A percentile compares a stretch with the other conserved stretches of the same genome.
Evolutionary conservation across 768 basidiomycete species (phyloP).

Genomic region (Boletus pseudopeckii): DNA sequence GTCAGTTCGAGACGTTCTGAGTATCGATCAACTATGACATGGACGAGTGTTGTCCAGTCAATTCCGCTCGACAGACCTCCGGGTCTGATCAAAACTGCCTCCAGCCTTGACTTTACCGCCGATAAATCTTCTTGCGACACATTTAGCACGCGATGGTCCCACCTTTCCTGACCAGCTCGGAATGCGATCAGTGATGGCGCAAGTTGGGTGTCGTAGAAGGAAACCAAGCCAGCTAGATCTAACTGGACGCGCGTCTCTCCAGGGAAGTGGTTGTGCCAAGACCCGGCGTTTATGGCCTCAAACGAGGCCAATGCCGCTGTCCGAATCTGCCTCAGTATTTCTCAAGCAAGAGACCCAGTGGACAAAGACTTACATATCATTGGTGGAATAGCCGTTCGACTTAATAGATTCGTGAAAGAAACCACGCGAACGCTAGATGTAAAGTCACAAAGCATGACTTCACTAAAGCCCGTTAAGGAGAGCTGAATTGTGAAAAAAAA

Average conservation of each 20-base stretch:
- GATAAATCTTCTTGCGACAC: constrained; percentile 26
- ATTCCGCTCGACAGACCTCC: constrained; percentile 22
- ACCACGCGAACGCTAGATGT: constrained; percentile 25
- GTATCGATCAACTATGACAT: constrained; percentile 30
- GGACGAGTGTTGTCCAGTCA: constrained; percentile 34
- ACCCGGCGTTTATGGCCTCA: constrained; percentile 17
- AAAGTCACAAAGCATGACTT: constrained; percentile 37
- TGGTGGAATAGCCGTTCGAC: neutral
- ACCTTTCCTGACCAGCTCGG: constrained; percentile 26
- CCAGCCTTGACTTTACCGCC: constrained; percentile 4
- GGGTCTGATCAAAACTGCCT: constrained; percentile 8
- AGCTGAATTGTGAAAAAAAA: neutral
- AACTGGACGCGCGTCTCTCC: constrained; percentile 35
- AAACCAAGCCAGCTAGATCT: constrained; percentile 33
- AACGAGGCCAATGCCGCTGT: neutral
- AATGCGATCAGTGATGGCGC: constrained; percentile 29
- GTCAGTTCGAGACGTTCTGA: constrained; percentile 30
- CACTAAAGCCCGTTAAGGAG: constrained; percentile 19
- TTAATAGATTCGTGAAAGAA: constrained; percentile 9
- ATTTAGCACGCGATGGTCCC: constrained; percentile 30
- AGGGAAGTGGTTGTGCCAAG: constrained; percentile 35
- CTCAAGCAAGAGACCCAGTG: neutral
- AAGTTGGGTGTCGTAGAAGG: constrained; percentile 36
- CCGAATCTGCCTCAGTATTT: neutral
- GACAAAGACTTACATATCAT: neutral